phyloP scores from a whole-genome alignment of 345 rosid genomes.

The Syzygium grande region DNA sequence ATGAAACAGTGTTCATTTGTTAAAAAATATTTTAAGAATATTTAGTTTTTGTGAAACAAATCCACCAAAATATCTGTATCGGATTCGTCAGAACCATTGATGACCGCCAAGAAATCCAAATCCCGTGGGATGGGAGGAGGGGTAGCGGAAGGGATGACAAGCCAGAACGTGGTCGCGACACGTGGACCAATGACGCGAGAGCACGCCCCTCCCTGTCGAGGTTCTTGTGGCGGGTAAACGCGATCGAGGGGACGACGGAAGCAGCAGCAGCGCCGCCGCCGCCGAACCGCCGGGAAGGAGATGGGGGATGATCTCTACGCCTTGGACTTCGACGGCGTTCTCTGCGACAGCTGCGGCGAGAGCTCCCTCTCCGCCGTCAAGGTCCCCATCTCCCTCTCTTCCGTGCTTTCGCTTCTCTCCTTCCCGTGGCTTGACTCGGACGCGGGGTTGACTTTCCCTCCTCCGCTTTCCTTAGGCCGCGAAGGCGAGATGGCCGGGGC shows the following conservation, averaged over 20 bases:
- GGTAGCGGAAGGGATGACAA: background rate
- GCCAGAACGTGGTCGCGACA: background rate
- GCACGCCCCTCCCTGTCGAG: background rate
- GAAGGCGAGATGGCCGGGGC: constrained; percentile 70
- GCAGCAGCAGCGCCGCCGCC: background rate
- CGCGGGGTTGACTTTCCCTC: background rate
- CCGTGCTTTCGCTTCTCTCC: background rate
- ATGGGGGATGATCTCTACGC: constrained; percentile 76
- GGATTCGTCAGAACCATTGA: rapidly evolving
- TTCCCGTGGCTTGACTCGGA: background rate
- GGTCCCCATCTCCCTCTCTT: constrained; percentile 18
- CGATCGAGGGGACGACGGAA: background rate
- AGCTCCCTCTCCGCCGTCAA: constrained; percentile 93
- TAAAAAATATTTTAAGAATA: no score
- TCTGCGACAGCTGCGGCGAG: constrained; percentile 93
- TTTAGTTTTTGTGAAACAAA: no score
- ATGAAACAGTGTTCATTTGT: no score
- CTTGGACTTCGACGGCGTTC: constrained; percentile 92
- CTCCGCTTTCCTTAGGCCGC: constrained; percentile 44
- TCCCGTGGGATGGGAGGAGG: no score
- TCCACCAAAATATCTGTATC: background rate
- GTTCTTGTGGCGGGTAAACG: constrained; percentile 1
- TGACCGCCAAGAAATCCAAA: background rate
- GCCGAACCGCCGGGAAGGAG: background rate
- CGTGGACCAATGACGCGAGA: background rate